Evolutionary conservation across 305 asterid genomes (phyloP).

Genomic region (Fraxinus nigra): DNA sequence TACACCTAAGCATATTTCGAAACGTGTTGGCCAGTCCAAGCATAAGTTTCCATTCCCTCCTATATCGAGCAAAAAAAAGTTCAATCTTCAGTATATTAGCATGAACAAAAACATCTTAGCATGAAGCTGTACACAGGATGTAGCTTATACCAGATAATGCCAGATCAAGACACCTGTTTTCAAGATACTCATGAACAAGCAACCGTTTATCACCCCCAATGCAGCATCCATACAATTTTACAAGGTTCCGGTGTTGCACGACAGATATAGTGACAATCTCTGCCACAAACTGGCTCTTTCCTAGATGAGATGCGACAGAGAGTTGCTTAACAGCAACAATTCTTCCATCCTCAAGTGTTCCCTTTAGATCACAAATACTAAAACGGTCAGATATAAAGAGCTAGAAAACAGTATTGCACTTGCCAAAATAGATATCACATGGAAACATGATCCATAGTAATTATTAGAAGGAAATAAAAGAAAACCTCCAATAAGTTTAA

Average conservation of each 20-base stretch:
- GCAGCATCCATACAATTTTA: conserved; percentile 58
- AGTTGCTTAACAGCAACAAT: conserved; percentile 50
- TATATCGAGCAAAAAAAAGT: conserved; percentile 10
- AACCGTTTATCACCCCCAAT: conserved; percentile 46
- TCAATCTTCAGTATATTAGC: background rate
- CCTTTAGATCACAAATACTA: conserved; percentile 22
- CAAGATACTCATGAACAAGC: conserved; percentile 56
- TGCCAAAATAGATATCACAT: background rate
- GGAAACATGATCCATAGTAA: background rate
- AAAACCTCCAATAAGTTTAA: background rate
- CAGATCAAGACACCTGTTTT: conserved; percentile 52
- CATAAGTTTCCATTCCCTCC: conserved; percentile 27
- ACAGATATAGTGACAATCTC: conserved; percentile 64
- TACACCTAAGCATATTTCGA: conserved; percentile 46
- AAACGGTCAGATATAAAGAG: background rate
- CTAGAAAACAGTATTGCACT: background rate
- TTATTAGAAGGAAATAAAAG: background rate
- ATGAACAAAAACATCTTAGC: background rate
- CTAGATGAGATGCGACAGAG: conserved; percentile 47
- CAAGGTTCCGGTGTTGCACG: conserved; percentile 62
- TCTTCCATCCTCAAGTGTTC: conserved; percentile 48
- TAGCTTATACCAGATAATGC: conserved; percentile 37
- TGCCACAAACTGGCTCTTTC: conserved; percentile 56
- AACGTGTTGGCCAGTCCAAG: conserved; percentile 48
- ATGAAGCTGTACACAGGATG: background rate